Evolutionary conservation across 441 rosid species (phyloP), one percentile per base, ranked within the genome.

Genomic region (Jatropha multifida): DNA sequence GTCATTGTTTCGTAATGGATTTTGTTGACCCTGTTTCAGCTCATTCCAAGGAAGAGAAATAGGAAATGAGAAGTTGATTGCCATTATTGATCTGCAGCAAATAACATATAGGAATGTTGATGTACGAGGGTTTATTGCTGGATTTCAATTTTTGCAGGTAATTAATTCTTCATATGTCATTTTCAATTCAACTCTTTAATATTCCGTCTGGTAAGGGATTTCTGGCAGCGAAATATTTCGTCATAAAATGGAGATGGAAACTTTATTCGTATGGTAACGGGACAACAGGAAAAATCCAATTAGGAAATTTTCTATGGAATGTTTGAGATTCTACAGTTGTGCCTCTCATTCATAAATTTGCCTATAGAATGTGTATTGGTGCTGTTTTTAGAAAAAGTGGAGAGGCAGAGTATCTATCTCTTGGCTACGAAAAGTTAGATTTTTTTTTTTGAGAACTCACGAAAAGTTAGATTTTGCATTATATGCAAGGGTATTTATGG

Each of bases 101-200:
- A 75, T 94, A 65, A 63, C 93, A 27, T 90, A 88, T 76, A 90
- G 79, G 77, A 94, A 92, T 32, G 38, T 90, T 42, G 98, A 94
- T 81, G 86, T 85, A 23, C 92, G 94, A 70, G 98, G 90, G 65
- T 38, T 94, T 51, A 89, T 90, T 77, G 85, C 93, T 10, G 86
- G 88, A 69, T 94, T 92, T 83, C 97, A 94, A 63, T 86, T 87
- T 84, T 84, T 94, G 76, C 98, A 92, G 94, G 97, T 92, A 81
- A 79, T 11, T 7, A 42, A 32, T 59, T 48, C 61, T 48, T 72
- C 63, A 54, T 69, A 3, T 44, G n/a, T 17, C 0, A 61, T 41
- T 41, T 77, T 78, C 68, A 68, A 56, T 63, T 23, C 40, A 49
- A 10, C n/a, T 42, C 46, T 8, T 32, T 74, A 51, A 74, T 23